Conservation (phyloP, 345 rosid species). For the Lenwebbia sp. region DNA sequence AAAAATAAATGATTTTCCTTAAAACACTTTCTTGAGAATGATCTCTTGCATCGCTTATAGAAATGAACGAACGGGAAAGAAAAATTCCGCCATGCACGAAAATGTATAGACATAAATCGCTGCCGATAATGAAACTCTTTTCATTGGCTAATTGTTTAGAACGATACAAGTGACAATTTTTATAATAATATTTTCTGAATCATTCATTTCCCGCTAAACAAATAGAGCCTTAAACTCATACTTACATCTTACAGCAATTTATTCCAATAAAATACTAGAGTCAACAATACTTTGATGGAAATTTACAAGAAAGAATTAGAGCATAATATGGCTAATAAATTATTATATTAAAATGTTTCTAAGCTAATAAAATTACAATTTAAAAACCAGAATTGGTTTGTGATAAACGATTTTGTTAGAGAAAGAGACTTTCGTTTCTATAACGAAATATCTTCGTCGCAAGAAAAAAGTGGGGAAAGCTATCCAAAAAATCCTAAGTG, state of each 20-base stretch:
- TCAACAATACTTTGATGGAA: background rate
- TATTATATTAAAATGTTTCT: background rate
- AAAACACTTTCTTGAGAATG: background rate
- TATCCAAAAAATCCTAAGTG: no score
- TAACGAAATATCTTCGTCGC: no score
- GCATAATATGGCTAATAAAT: background rate
- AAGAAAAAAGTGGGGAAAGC: no score
- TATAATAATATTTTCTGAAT: background rate
- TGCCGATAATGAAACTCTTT: background rate
- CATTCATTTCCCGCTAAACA: background rate
- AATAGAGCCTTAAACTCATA: background rate
- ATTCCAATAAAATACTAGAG: background rate
- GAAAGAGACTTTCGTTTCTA: background rate
- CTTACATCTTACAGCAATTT: background rate
- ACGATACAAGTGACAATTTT: background rate
- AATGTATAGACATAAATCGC: background rate
- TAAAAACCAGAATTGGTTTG: background rate
- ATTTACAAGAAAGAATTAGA: background rate
- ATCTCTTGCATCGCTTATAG: rapidly evolving
- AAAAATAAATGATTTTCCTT: background rate
- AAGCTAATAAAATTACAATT: background rate
- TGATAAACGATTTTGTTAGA: background rate
- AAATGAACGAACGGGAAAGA: background rate
- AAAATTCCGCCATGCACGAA: rapidly evolving
- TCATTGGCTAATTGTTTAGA: background rate